Base-by-base conservation (phyloP, 169 alveolate species). In the Cystoisospora suis region DNA sequence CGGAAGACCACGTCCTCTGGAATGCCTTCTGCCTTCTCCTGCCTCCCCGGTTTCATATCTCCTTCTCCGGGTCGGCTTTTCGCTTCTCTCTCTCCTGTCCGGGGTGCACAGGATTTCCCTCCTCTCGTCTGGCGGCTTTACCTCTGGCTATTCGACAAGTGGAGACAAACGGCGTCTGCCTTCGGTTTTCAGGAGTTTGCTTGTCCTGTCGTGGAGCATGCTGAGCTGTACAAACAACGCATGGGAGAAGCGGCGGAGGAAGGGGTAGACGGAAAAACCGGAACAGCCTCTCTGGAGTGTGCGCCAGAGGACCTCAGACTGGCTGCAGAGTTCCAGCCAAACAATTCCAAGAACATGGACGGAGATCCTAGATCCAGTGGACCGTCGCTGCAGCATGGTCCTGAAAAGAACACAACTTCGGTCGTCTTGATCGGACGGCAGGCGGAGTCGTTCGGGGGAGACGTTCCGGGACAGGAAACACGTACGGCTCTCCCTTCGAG, bases 161-260 rank as follows among this genome's bases (percentile, higher is more conserved):
- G 94, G 94, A 90, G 88, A 1, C 75, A 53, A 29, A 91, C 80
- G 32, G 89, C 92, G 6, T 44, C 90, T 1, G 88, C 75, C 69
- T 87, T 53, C 70, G 94, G 94, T 17, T 91, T 91, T 75, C 45
- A 69, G 75, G 94, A 91, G 83, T 91, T 65, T 79, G 81, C 87
- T 36, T 88, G 88, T 0, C 94, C 94, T 40, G 90, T 87, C 7
- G 90, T 91, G 38, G 94, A 91, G 87, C 80, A 75, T 32, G 90
- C 61, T 40, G 75, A 87, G n/a, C 90, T 91, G 40, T 91, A 91
- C 72, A 44, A 69, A 20, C 90, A 36, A 27, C 70, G 65, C 89
- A 34, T 27, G 4, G 75, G 7, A 34, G 87, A 36, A 7, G 29
- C 72, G 12, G 15, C 72, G 12, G 72, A 58, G 72, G 29, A 9